Evolutionary conservation across 345 rosid species (phyloP).

Genomic region (Populus pruinosa): DNA sequence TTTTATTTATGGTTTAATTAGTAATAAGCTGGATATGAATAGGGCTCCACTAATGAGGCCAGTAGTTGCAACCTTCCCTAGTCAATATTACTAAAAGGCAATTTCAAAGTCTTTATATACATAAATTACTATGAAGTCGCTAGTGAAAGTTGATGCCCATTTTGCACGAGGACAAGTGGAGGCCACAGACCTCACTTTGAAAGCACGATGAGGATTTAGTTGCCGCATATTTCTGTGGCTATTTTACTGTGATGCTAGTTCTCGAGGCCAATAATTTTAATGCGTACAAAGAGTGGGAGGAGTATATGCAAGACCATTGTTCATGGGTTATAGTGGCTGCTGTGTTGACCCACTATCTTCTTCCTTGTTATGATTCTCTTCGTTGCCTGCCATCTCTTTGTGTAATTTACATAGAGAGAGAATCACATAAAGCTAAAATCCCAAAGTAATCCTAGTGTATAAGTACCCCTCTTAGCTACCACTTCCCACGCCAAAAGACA

Average conservation of each 20-base stretch:
- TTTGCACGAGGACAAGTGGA: background rate
- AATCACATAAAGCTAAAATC: constrained; percentile 18
- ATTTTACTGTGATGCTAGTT: background rate
- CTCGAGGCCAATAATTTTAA: background rate
- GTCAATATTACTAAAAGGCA: background rate
- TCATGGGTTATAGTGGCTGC: constrained; percentile 2
- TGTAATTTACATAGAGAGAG: constrained; percentile 11
- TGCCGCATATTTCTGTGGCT: background rate
- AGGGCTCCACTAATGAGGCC: background rate
- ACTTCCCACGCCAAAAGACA: too few species aligned
- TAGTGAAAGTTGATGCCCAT: background rate
- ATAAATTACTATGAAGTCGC: background rate
- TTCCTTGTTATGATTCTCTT: constrained; percentile 8
- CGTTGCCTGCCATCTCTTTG: constrained; percentile 26
- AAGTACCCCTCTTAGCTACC: background rate
- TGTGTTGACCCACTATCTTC: constrained; percentile 24
- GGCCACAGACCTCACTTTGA: background rate
- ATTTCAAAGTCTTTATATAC: too few species aligned
- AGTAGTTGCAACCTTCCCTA: background rate
- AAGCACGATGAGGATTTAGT: background rate
- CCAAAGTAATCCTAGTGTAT: too few species aligned
- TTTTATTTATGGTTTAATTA: background rate
- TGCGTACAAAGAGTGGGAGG: background rate
- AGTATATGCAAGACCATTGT: background rate
- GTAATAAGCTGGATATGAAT: background rate